Evolutionary conservation across 2,329 filamentous ascomycete genomes (phyloP).

Genomic region (Coniella lustricola): DNA sequence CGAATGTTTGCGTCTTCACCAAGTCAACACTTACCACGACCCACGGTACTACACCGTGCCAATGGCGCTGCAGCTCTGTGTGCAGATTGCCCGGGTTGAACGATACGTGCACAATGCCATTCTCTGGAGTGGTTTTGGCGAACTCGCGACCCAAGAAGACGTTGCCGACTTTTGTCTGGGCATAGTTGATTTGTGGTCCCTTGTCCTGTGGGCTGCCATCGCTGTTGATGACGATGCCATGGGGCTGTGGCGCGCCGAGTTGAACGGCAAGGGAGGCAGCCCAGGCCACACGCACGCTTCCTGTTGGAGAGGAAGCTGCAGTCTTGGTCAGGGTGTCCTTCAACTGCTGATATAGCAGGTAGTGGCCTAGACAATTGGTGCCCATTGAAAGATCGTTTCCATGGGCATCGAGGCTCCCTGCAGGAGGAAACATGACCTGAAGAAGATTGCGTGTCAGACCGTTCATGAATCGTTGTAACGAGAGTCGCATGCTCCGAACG

Average conservation of each 20-base stretch:
- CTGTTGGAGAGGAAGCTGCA: neutral
- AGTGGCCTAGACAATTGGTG: slow-evolving; percentile 3
- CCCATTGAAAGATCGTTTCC: slow-evolving; percentile 3
- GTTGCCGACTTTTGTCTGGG: slow-evolving; percentile 19
- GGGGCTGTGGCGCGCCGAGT: slow-evolving; percentile 10
- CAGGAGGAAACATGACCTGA: slow-evolving; percentile 10
- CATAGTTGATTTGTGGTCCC: slow-evolving; percentile 17
- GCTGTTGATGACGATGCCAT: slow-evolving; percentile 14
- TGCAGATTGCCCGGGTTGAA: slow-evolving; percentile 22
- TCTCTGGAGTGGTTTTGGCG: slow-evolving; percentile 16
- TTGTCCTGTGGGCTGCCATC: slow-evolving; percentile 15
- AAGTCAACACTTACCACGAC: neutral
- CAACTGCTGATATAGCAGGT: slow-evolving; percentile 3
- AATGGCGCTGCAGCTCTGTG: slow-evolving; percentile 13
- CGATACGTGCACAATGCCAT: slow-evolving; percentile 18
- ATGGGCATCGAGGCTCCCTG: neutral
- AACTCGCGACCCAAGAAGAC: slow-evolving; percentile 18
- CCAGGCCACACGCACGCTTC: slow-evolving; percentile 1
- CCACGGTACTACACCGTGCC: neutral
- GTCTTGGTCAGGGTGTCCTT: slow-evolving; percentile 3
- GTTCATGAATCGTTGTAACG: too few species aligned
- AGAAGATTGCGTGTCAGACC: too few species aligned
- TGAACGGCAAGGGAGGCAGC: slow-evolving; percentile 7
- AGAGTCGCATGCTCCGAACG: too few species aligned
- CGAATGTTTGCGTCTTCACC: too few species aligned